Percentiles rank a stretch among this genome's conserved stretches.
Evolutionary conservation across 2,329 filamentous ascomycete species (phyloP).

Genomic region (Exophiala mesophila): DNA sequence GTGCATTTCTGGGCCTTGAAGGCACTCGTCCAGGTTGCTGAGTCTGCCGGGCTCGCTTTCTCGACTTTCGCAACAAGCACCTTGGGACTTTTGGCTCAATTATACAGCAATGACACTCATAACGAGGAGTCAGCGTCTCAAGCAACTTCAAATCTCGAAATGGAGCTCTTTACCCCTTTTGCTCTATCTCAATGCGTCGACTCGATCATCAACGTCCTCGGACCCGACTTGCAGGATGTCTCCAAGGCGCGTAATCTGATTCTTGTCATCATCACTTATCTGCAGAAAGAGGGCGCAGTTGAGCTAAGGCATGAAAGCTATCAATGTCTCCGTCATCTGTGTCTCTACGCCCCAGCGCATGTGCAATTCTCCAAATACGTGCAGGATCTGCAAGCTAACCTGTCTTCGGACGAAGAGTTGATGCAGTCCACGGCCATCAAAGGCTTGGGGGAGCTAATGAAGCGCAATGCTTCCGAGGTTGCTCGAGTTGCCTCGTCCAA

Average conservation of each 20-base stretch:
- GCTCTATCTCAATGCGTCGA: slow-evolving; percentile 85
- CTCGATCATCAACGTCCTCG: slow-evolving; percentile 93
- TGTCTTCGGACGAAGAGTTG: slow-evolving; percentile 63
- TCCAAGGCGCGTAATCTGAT: slow-evolving; percentile 89
- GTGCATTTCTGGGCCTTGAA: slow-evolving; percentile 97
- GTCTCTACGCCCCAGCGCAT: slow-evolving; percentile 82
- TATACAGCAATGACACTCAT: slow-evolving; percentile 88
- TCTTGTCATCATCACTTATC: slow-evolving; percentile 76
- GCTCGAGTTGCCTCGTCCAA: slow-evolving; percentile 68
- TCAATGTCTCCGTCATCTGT: slow-evolving; percentile 82
- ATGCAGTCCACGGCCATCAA: slow-evolving; percentile 78
- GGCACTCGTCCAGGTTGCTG: slow-evolving; percentile 77
- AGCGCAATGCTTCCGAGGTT: slow-evolving; percentile 79
- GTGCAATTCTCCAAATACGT: slow-evolving; percentile 84
- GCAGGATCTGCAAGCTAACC: slow-evolving; percentile 69
- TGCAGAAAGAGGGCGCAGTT: slow-evolving; percentile 68
- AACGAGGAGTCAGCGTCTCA: slow-evolving; percentile 75
- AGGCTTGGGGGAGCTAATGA: slow-evolving; percentile 91
- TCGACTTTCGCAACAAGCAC: slow-evolving; percentile 85
- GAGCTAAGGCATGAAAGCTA: slow-evolving; percentile 71
- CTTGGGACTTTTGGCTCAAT: slow-evolving; percentile 86
- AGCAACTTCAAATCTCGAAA: slow-evolving; percentile 83
- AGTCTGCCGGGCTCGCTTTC: slow-evolving; percentile 88
- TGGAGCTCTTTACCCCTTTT: slow-evolving; percentile 75
- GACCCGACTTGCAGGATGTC: slow-evolving; percentile 89